Evolutionary conservation across 116 monocot genomes (phyloP).

Genomic region (Trichopus zeylanicus): DNA sequence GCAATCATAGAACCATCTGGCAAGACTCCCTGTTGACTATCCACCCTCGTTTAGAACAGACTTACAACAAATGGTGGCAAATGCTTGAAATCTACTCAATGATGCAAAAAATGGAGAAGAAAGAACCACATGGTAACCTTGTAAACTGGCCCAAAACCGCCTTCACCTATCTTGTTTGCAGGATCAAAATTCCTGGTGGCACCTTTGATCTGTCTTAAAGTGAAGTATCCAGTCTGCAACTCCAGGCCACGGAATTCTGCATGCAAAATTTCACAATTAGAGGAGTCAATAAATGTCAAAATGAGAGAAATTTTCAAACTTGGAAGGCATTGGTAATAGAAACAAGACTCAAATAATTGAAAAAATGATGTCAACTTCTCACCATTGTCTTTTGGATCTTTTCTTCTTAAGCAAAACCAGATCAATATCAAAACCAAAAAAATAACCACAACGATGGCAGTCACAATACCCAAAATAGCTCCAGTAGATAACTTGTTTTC

Average conservation of each 20-base stretch:
- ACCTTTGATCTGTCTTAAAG: slow-evolving; percentile 33
- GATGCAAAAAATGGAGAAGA: too few species aligned
- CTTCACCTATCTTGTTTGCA: slow-evolving; percentile 52
- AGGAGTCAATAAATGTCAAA: too few species aligned
- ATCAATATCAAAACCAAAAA: slow-evolving; percentile 28
- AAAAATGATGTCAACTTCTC: too few species aligned
- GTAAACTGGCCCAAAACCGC: slow-evolving; percentile 57
- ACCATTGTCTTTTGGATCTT: too few species aligned
- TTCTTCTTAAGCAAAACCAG: slow-evolving; percentile 17
- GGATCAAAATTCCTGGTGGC: slow-evolving; percentile 39
- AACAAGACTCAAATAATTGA: too few species aligned
- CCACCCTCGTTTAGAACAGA: not conserved
- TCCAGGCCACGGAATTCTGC: slow-evolving; percentile 28
- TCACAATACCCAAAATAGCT: too few species aligned
- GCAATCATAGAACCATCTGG: slow-evolving; percentile 40
- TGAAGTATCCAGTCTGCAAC: slow-evolving; percentile 21
- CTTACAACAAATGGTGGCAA: not conserved
- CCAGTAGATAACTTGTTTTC: too few species aligned
- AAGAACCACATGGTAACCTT: slow-evolving; percentile 22
- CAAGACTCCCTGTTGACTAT: slow-evolving; percentile 33
- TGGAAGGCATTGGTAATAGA: too few species aligned
- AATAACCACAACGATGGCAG: too few species aligned
- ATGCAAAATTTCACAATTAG: too few species aligned
- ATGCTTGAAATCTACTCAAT: too few species aligned
- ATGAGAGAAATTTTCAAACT: too few species aligned